Conservation (phyloP, 805 yeast genomes). For the Pichia pseudocactophila region DNA sequence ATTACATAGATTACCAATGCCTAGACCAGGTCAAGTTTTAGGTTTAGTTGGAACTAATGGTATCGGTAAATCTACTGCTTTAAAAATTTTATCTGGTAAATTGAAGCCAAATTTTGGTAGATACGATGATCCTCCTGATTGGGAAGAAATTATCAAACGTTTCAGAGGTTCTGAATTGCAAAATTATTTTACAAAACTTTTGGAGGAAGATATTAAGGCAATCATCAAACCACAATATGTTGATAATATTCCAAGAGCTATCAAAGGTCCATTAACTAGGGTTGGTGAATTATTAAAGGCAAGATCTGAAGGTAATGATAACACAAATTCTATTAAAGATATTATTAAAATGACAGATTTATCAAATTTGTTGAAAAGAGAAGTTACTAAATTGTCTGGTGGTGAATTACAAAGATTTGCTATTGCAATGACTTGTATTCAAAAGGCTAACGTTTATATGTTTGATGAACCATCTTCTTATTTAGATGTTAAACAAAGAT, state of each 20-base stretch:
- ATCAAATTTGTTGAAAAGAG: conserved; percentile 71
- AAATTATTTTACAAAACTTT: conserved; percentile 86
- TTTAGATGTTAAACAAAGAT: conserved; percentile 96
- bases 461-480: conserved; percentile 99
- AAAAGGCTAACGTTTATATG: conserved; percentile 93
- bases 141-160: conserved; percentile 86
- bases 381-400: conserved; percentile 85
- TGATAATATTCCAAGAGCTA: conserved; percentile 94
- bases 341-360: conserved; percentile 69
- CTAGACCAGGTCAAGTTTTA: conserved; percentile 97
- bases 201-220: conserved; percentile 93
- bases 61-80: conserved; percentile 97
- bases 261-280: conserved; percentile 78
- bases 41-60: conserved; percentile 99
- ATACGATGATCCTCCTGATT: conserved; percentile 93
- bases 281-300: conserved; percentile 78
- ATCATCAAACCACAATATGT: conserved; percentile 98
- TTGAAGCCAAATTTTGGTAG: conserved; percentile 94
- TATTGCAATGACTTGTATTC: conserved; percentile 94
- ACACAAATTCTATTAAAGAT: conserved; percentile 39
- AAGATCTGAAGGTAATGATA: conserved; percentile 64
- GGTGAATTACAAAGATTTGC: conserved; percentile 99
- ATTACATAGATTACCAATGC: conserved; percentile 93
- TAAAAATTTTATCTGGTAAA: conserved; percentile 93
- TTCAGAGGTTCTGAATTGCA: conserved; percentile 98